phyloP scores from a whole-genome alignment of 257 asterid genomes.

The Coffea canephora region DNA sequence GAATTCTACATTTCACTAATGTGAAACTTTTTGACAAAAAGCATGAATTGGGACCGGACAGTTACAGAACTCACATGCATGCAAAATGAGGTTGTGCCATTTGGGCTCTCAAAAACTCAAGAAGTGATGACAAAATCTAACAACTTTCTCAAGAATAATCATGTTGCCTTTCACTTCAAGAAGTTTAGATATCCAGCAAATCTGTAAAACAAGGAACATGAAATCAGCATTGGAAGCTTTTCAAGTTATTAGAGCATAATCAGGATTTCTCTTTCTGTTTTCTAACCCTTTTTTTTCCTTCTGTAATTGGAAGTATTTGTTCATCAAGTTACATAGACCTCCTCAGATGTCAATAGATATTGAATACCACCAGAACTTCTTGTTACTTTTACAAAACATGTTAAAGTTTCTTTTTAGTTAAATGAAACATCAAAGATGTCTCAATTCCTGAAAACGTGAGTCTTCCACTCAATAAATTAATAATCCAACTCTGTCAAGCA shows the following conservation, averaged over 20 bases:
- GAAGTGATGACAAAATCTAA: background rate
- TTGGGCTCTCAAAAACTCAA: background rate
- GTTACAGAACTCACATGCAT: background rate
- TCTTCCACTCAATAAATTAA: too few species aligned
- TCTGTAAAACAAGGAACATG: background rate
- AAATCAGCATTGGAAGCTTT: background rate
- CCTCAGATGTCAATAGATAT: too few species aligned
- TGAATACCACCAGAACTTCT: too few species aligned
- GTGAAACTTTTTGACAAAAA: background rate
- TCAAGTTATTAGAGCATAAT: background rate
- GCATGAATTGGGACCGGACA: background rate
- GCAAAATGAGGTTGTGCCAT: background rate
- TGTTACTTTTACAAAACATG: too few species aligned
- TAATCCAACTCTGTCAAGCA: too few species aligned
- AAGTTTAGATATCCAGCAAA: background rate
- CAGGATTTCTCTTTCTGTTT: background rate
- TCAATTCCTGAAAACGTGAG: too few species aligned
- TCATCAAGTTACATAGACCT: too few species aligned
- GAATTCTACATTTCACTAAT: background rate
- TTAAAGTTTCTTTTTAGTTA: too few species aligned
- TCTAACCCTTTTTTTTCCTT: too few species aligned
- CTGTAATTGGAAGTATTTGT: too few species aligned
- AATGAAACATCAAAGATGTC: too few species aligned
- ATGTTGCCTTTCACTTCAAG: background rate
- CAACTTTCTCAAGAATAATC: background rate